phyloP scores from a whole-genome alignment of 2,329 filamentous ascomycete species.

The Ceratocystis lukuohia region DNA sequence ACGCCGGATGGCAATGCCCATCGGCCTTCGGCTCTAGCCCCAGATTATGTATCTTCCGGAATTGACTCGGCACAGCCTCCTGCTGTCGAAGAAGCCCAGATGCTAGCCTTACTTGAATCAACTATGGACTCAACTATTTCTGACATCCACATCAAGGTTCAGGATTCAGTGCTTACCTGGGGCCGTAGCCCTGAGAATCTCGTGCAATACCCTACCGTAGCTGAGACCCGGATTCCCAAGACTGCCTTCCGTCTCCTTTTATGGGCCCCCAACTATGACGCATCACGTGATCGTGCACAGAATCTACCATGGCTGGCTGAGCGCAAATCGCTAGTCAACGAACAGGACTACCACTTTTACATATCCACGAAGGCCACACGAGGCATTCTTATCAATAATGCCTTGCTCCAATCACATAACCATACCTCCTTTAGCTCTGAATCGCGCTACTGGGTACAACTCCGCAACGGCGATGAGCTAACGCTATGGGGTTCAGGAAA shows the following conservation, averaged over 20 bases:
- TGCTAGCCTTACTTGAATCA: conserved; percentile 37
- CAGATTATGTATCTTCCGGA: not conserved
- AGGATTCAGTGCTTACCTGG: conserved; percentile 58
- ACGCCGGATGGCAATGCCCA: not conserved
- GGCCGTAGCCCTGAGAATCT: conserved; percentile 61
- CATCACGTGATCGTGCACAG: conserved; percentile 40
- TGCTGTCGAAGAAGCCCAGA: not conserved
- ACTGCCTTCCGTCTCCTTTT: conserved; percentile 67
- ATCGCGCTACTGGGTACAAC: conserved; percentile 49
- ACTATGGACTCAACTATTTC: conserved; percentile 51
- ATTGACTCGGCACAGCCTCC: not conserved
- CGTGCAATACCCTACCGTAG: conserved; percentile 45
- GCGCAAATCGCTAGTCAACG: conserved; percentile 26
- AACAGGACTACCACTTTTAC: conserved; percentile 52
- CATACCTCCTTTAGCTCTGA: conserved; percentile 39
- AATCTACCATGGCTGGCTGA: conserved; percentile 28
- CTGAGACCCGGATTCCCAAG: conserved; percentile 65
- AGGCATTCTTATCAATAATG: conserved; percentile 65
- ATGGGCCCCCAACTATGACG: conserved; percentile 55
- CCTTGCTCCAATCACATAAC: conserved; percentile 45
- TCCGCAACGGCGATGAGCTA: conserved; percentile 67
- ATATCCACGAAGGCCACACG: conserved; percentile 67
- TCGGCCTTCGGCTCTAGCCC: not conserved
- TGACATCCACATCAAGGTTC: conserved; percentile 50
- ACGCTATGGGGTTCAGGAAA: conserved; percentile 49